phyloP scores from a whole-genome alignment of 495 filamentous ascomycete species.

The Cryomyces antarcticus region DNA sequence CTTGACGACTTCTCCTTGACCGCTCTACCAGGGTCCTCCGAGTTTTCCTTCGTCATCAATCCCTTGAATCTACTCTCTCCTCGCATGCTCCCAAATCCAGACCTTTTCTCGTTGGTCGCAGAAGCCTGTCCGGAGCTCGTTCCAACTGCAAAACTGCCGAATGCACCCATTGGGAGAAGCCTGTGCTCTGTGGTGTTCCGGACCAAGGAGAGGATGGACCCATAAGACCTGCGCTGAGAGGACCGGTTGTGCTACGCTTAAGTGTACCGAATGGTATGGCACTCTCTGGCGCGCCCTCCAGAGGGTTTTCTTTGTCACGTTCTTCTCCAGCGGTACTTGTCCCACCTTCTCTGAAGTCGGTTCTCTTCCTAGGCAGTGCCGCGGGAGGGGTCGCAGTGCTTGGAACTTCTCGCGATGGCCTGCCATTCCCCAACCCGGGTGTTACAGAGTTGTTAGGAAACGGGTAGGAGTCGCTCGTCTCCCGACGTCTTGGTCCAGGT shows the following conservation, averaged over 20 bases:
- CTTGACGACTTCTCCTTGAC: slow-evolving; percentile 34
- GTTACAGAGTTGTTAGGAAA: slow-evolving; percentile 30
- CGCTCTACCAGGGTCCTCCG: slow-evolving; percentile 36
- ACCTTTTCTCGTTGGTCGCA: slow-evolving; percentile 46
- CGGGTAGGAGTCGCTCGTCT: slow-evolving; percentile 55
- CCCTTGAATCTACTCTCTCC: slow-evolving; percentile 72
- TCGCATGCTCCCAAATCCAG: slow-evolving; percentile 43
- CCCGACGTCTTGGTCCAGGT: slow-evolving; percentile 57
- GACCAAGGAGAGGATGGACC: slow-evolving; percentile 52
- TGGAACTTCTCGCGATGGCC: slow-evolving; percentile 39
- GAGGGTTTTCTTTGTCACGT: slow-evolving; percentile 24
- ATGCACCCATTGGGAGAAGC: slow-evolving; percentile 62
- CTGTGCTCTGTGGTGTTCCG: slow-evolving; percentile 32
- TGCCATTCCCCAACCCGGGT: slow-evolving; percentile 28
- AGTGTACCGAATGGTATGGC: slow-evolving; percentile 38
- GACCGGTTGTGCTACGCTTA: slow-evolving; percentile 51
- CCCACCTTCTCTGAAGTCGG: slow-evolving; percentile 35
- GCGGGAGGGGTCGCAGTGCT: slow-evolving; percentile 39
- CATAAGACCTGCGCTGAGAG: slow-evolving; percentile 26
- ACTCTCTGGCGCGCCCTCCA: slow-evolving; percentile 23
- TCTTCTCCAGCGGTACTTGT: slow-evolving; percentile 22
- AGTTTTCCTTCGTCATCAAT: slow-evolving; percentile 55
- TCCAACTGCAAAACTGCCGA: slow-evolving; percentile 64
- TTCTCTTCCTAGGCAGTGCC: slow-evolving; percentile 53
- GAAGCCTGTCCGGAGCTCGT: slow-evolving; percentile 18